These are phyloP conservation scores for Fusarium sp. DNA, from an alignment of 2,329 filamentous ascomycete genomes.

Conservation along the genomic window DNA sequence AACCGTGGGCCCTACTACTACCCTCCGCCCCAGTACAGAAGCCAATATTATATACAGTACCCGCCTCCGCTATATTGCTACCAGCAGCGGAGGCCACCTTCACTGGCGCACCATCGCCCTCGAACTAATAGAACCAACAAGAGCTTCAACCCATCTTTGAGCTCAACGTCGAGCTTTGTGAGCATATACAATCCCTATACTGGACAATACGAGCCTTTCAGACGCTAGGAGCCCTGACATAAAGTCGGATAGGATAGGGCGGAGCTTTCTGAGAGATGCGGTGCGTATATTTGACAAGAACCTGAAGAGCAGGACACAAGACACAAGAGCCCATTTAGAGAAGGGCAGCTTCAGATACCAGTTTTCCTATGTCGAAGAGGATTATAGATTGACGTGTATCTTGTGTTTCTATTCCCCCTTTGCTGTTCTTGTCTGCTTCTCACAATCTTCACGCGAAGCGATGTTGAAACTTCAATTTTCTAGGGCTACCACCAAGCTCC, in stretches of 20 bases:
- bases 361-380: background rate
- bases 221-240: background rate
- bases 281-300: background rate
- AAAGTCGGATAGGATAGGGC: background rate
- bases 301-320: background rate
- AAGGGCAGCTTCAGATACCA: background rate
- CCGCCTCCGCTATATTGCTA: slow-evolving; percentile 14
- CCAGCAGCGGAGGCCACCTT: slow-evolving; percentile 15
- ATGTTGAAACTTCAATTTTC: too few relatives aligned
- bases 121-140: slow-evolving; percentile 22
- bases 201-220: slow-evolving; percentile 18
- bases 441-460: too few relatives aligned
- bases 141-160: slow-evolving; percentile 18
- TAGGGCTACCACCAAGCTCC: too few relatives aligned
- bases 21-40: slow-evolving; percentile 1
- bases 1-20: slow-evolving; percentile 4
- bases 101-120: slow-evolving; percentile 8
- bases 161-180: slow-evolving; percentile 11
- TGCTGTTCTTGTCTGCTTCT: too few relatives aligned
- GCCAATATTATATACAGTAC: slow-evolving; percentile 15
- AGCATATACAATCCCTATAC: slow-evolving; percentile 23
- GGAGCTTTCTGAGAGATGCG: background rate
- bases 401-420: background rate
- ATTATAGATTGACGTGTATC: background rate
- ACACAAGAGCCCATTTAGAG: background rate